Percentiles rank a stretch among this genome's conserved stretches.
These are phyloP conservation scores for Somion occarium DNA, from an alignment of 1,284 basidiomycete species.

Conservation along the genomic window DNA sequence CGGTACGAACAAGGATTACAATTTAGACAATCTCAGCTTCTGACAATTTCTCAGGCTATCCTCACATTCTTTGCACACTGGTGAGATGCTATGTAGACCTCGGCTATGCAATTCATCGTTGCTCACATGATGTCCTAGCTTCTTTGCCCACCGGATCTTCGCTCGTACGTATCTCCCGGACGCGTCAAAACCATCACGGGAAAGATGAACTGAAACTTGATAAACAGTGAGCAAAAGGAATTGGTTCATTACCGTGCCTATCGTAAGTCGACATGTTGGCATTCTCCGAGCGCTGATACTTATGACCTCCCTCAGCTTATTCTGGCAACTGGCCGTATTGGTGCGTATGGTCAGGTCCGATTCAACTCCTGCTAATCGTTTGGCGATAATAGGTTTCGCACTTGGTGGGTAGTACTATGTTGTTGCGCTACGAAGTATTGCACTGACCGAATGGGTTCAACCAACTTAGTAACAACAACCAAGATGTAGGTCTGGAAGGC, in stretches of 20 bases:
- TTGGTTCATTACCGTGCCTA: constrained; percentile 28
- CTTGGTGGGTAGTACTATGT: no score
- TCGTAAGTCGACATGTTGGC: constrained; percentile 27
- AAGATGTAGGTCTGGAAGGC: constrained; percentile 22
- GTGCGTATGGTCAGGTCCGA: constrained; percentile 8
- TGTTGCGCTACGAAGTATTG: no score
- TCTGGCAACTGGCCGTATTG: constrained; percentile 6
- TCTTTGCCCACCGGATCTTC: constrained; percentile 5
- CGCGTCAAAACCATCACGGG: no score
- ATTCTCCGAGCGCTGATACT: background rate
- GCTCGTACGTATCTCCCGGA: constrained; percentile 6
- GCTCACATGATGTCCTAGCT: background rate
- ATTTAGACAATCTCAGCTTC: constrained; percentile 12
- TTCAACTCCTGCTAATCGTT: background rate
- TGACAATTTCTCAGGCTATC: constrained; percentile 7
- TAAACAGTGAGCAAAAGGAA: constrained; percentile 33
- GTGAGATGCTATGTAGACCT: no score
- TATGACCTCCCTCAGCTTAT: background rate
- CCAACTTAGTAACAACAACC: constrained; percentile 24
- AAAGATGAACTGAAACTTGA: no score
- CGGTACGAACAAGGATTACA: constrained; percentile 13
- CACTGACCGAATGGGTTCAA: no score
- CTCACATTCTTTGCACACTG: constrained; percentile 30
- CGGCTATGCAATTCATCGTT: background rate
- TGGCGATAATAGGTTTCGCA: constrained; percentile 6